Base-by-base conservation (phyloP, 257 asterid species). In the Solanum corneliomulleri region DNA sequence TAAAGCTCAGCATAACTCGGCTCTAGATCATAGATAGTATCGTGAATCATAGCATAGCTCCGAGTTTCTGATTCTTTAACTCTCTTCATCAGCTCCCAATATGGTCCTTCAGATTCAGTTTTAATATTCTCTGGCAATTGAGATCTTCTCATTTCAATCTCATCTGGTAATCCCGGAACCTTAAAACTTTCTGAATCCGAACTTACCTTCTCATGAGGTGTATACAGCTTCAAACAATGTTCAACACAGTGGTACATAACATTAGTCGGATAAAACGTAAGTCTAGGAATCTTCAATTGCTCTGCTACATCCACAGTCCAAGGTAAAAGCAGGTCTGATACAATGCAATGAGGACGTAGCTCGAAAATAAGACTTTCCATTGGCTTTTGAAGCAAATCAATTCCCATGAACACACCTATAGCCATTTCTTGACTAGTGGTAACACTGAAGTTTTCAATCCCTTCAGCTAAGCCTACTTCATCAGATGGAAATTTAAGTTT, bases 221-320 rank as follows among this genome's bases (percentile, higher is more conserved):
- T 87, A 60, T 78, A 86, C 20, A 25, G 6, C 33, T 84, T 70
- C 81, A 91, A 14, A 37, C 84, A 58, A 52, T 88, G 47, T 9
- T 88, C 87, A 23, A 82, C 41, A 56, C 86, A 84, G 1, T 87
- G 91, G 2, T 37, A 84, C 41, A 88, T 44, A 39, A 84, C 25
- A 49, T 62, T 86, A 44, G 27, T 12, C 25, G 88, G 71, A 66
- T 86, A 81, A 35, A 89, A 91, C 80, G 35, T 21, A 15, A 91
- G 33, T 74, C 91, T 87, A 1, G 92, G 89, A 31, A 91, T 87
- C 9, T 89, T 86, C 66, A 91, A n/a, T 76, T 37, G 58, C 20
- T 84, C 87, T 6, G 91, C 91, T 0, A 89, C 58, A 27, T 89
- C 90, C 5, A 87, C 89, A 8, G 90, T 89, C 92, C 92, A 91